phyloP scores from a whole-genome alignment of 2,329 filamentous ascomycete genomes.

The Exophiala mesophila region DNA sequence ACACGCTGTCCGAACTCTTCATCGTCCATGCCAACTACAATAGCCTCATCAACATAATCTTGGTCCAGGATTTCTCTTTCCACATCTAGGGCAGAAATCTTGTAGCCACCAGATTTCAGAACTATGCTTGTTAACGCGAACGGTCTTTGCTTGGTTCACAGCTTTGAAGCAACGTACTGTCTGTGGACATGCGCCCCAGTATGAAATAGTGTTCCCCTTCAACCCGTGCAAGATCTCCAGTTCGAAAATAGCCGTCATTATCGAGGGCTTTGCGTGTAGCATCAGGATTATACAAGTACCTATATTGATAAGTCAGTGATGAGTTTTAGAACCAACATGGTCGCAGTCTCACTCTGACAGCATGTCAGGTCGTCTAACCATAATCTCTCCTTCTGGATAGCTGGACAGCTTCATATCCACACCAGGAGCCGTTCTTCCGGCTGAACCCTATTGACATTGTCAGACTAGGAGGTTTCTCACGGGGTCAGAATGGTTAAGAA shows the following conservation, averaged over 20 bases:
- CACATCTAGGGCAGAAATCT: slow-evolving; percentile 45
- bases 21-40: slow-evolving; percentile 45
- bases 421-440: slow-evolving; percentile 33
- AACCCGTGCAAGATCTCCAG: slow-evolving; percentile 31
- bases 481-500: slow-evolving; percentile 30
- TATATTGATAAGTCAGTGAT: background rate
- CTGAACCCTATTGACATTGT: slow-evolving; percentile 7
- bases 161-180: slow-evolving; percentile 26
- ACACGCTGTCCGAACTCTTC: slow-evolving; percentile 47
- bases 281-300: slow-evolving; percentile 30
- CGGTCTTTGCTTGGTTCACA: slow-evolving; percentile 39
- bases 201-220: slow-evolving; percentile 37
- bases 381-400: slow-evolving; percentile 44
- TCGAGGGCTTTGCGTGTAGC: slow-evolving; percentile 11
- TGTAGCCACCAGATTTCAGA: slow-evolving; percentile 47
- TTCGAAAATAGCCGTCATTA: slow-evolving; percentile 36
- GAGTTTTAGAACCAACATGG: background rate
- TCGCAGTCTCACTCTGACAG: slow-evolving; percentile 31
- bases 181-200: slow-evolving; percentile 40
- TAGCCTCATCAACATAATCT: slow-evolving; percentile 43
- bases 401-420: slow-evolving; percentile 36
- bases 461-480: slow-evolving; percentile 8
- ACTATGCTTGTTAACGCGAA: slow-evolving; percentile 42
- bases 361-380: slow-evolving; percentile 36
- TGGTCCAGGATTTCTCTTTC: slow-evolving; percentile 45